Evolutionary conservation across 495 filamentous ascomycete genomes (phyloP), one percentile per base, ranked within the genome.

Genomic region (Hyphodiscus hymeniophilus): DNA sequence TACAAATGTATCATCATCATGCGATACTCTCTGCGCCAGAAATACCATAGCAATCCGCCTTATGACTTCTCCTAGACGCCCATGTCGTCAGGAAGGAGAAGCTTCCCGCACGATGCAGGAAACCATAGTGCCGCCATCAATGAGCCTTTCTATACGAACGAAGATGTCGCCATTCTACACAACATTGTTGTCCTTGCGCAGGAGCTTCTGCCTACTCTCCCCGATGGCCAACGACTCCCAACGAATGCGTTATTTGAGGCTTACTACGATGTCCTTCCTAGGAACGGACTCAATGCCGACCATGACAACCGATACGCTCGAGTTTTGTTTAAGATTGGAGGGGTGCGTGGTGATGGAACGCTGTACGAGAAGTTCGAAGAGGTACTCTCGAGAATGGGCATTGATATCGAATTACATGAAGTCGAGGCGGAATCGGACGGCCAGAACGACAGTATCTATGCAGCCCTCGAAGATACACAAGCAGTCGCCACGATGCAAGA

Each of bases 91-190:
- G 38, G 43, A 54, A 28, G 26, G 26, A 49, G 45, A 44, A 48
- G 24, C 48, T 45, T 41, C 40, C 40, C 52, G 48, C 51, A 48
- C 49, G 48, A 42, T 50, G 56, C 43, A n/a, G 52, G 52, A 43
- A 36, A 49, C 45, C 26, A 36, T 34, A 34, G 22, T 26, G 24
- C 48, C 7, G 38, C 20, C 33, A 52, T 35, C 26, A 38, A 28
- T 42, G 52, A 58, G 32, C 50, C 50, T 3, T 61, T 66, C 40
- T 75, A 73, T 48, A 80, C 79, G 38, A 82, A 92, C 57, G 67
- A 87, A 94, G 89, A 94, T 73, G 80, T 95, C 61, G 75, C 73
- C 44, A 72, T 90, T 47, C 72, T 94, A 50, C 82, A 85, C 63
- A 73, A 84, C 38, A 87, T 95, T 57, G 77, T 91, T 64, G 71